A percentile compares a stretch with the other conserved stretches of the same genome.
Conservation (phyloP, 306 rosid species). For the barrel medic (Medicago truncatula) region MtrunA17r5.0-ANR NC_053046.1:21136501-21137000, state of each 20-base stretch:
- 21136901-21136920: conserved; percentile 60
- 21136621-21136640: conserved; percentile 5
- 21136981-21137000: conserved; percentile 62
- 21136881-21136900: conserved; percentile 70
- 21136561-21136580: conserved; percentile 5
- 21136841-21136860: conserved; percentile 71
- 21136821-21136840: conserved; percentile 63
- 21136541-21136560: not conserved
- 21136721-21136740: conserved; percentile 5
- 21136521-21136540: conserved; percentile 24
- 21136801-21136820: conserved; percentile 64
- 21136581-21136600: not conserved
- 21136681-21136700: not conserved
- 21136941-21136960: conserved; percentile 65
- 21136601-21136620: conserved; percentile 3
- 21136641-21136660: not conserved
- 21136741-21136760: conserved; percentile 93
- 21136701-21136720: not conserved
- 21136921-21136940: conserved; percentile 55
- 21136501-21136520: not conserved
- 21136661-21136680: not conserved
- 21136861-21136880: conserved; percentile 71
- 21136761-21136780: conserved; percentile 87
- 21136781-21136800: conserved; percentile 84
- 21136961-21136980: conserved; percentile 69